Evolutionary conservation across 768 basidiomycete species (phyloP).

Genomic region (Fistulinella prunicolor): DNA sequence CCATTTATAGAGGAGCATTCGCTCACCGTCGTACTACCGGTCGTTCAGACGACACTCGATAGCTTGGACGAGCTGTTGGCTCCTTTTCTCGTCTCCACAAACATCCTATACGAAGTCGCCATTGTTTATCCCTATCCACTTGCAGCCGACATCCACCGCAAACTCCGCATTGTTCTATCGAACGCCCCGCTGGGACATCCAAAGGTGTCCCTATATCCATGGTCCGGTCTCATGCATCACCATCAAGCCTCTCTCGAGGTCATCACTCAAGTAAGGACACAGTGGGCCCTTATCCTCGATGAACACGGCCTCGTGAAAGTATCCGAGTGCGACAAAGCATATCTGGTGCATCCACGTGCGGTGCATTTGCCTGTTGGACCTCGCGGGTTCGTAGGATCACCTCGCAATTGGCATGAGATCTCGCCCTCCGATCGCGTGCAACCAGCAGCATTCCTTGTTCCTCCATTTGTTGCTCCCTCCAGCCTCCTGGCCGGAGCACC

Average conservation of each 20-base stretch:
- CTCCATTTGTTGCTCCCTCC: slow-evolving; percentile 55
- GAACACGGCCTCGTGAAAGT: slow-evolving; percentile 40
- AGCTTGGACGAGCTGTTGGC: slow-evolving; percentile 35
- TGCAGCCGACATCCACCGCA: slow-evolving; percentile 32
- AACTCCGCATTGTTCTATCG: slow-evolving; percentile 34
- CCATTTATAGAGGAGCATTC: slow-evolving; percentile 29
- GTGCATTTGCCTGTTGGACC: slow-evolving; percentile 42
- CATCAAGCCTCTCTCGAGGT: slow-evolving; percentile 33
- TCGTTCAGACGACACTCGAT: slow-evolving; percentile 36
- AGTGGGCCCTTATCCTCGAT: slow-evolving; percentile 54
- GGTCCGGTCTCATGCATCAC: slow-evolving; percentile 21
- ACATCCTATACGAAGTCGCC: slow-evolving; percentile 42
- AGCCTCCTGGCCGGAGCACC: slow-evolving; percentile 22
- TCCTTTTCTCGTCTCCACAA: slow-evolving; percentile 38
- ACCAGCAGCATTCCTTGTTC: slow-evolving; percentile 51
- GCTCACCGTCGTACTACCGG: slow-evolving; percentile 49
- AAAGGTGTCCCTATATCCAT: slow-evolving; percentile 41
- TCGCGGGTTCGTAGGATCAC: slow-evolving; percentile 28
- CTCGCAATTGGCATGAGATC: no score
- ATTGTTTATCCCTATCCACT: slow-evolving; percentile 44
- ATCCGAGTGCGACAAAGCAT: slow-evolving; percentile 30
- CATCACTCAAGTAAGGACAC: slow-evolving; percentile 40
- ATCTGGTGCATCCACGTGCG: slow-evolving; percentile 43
- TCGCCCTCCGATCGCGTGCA: slow-evolving; percentile 30
- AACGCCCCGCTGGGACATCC: slow-evolving; percentile 37